phyloP scores from a whole-genome alignment of 140 eudicot species.

The Flaveria floridana region DNA sequence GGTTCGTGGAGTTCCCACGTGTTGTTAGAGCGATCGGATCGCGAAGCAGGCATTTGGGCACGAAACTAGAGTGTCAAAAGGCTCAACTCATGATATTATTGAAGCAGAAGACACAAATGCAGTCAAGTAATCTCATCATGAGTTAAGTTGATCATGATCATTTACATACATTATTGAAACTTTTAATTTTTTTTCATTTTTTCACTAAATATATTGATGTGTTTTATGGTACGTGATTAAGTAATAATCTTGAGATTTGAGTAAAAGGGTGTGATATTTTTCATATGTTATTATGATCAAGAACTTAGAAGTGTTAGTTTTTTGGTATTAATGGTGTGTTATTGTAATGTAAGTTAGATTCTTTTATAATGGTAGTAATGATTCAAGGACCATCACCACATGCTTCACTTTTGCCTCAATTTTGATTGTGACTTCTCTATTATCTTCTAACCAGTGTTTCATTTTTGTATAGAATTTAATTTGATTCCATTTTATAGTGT shows the following conservation, averaged over 20 bases:
- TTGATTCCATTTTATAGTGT: background rate
- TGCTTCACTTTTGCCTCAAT: conserved; percentile 30
- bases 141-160: conserved; percentile 38
- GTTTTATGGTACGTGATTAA: conserved; percentile 28
- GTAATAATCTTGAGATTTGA: conserved; percentile 25
- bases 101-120: conserved; percentile 58
- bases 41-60: conserved; percentile 61
- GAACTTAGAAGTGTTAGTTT: conserved; percentile 3
- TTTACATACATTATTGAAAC: conserved; percentile 12
- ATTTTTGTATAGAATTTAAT: background rate
- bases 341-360: conserved; percentile 13
- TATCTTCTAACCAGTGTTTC: conserved; percentile 4
- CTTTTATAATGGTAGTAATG: conserved; percentile 26
- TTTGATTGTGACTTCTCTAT: conserved; percentile 14
- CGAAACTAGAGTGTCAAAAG: conserved; percentile 81
- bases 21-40: conserved; percentile 76
- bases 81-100: conserved; percentile 74
- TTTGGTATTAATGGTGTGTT: conserved; percentile 27
- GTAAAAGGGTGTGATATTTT: conserved; percentile 29
- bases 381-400: conserved; percentile 34
- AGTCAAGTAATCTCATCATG: conserved; percentile 51
- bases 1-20: conserved; percentile 84
- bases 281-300: background rate
- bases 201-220: conserved; percentile 6
- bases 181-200: background rate